phyloP scores from a whole-genome alignment of 495 filamentous ascomycete genomes.

The Penicillium lividum region DNA sequence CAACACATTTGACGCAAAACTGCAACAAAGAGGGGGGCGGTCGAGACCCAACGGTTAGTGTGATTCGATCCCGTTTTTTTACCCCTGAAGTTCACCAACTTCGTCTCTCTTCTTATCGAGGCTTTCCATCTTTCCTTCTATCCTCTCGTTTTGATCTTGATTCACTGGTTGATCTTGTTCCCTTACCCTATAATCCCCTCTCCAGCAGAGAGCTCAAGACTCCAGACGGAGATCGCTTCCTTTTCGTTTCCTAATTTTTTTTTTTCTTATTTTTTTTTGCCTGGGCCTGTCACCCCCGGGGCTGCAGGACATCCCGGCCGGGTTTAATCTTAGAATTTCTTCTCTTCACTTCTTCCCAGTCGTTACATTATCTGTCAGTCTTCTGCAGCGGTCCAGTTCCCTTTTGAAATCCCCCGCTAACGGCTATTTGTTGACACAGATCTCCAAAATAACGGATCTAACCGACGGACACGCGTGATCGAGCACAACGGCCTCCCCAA shows the following conservation, averaged over 20 bases:
- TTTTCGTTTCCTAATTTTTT: conserved; percentile 11
- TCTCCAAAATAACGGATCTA: conserved; percentile 5
- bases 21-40: conserved; percentile 5
- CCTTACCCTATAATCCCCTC: not conserved
- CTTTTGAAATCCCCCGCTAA: conserved; percentile 16
- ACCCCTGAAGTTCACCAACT: conserved; percentile 4
- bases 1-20: not conserved
- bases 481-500: conserved; percentile 1
- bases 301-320: conserved; percentile 44
- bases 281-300: conserved; percentile 25
- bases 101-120: not conserved
- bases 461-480: conserved; percentile 4
- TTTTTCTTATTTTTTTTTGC: conserved; percentile 17
- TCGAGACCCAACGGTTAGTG: conserved; percentile 8
- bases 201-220: conserved; percentile 19
- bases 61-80: conserved; percentile 6
- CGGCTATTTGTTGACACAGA: conserved; percentile 20
- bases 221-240: conserved; percentile 17
- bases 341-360: conserved; percentile 12
- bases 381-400: conserved; percentile 17
- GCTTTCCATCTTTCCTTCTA: conserved; percentile 3
- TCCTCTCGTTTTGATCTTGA: conserved; percentile 2
- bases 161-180: conserved; percentile 10
- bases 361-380: conserved; percentile 19
- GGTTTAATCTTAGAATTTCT: conserved; percentile 17